phyloP scores from a whole-genome alignment of 345 rosid genomes.

The Aurinia saxatilis region DNA sequence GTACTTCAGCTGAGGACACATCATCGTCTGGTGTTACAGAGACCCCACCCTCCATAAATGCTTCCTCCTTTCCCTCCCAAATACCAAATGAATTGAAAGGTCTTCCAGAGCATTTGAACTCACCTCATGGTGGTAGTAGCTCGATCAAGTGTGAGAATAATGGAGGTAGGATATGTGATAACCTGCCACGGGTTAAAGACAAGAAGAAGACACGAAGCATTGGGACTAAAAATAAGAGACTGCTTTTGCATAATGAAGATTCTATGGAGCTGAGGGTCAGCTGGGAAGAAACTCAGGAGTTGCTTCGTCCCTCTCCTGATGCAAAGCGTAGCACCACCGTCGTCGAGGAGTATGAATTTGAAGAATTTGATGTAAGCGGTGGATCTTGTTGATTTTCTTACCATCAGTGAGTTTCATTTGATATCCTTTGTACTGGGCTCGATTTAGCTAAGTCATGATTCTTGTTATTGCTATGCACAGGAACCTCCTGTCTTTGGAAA shows the following conservation, averaged over 20 bases:
- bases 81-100: constrained; percentile 31
- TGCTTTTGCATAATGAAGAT: constrained; percentile 61
- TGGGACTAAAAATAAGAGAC: constrained; percentile 71
- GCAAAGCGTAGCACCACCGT: constrained; percentile 46
- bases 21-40: constrained; percentile 45
- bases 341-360: constrained; percentile 77
- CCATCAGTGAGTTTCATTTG: neutral
- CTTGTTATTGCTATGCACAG: constrained; percentile 37
- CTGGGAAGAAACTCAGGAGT: constrained; percentile 90
- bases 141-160: constrained; percentile 41
- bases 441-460: constrained; percentile 16
- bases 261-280: constrained; percentile 67
- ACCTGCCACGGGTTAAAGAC: constrained; percentile 32
- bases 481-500: constrained; percentile 94
- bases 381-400: neutral
- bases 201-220: constrained; percentile 70
- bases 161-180: constrained; percentile 34
- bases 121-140: constrained; percentile 39
- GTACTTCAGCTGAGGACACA: constrained; percentile 41
- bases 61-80: constrained; percentile 35
- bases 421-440: neutral
- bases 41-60: constrained; percentile 32
- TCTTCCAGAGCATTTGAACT: constrained; percentile 33
- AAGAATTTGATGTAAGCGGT: constrained; percentile 76
- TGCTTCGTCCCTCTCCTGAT: constrained; percentile 75